Percentiles rank a stretch among this genome's conserved stretches.
Evolutionary conservation across 108 stramenopile genomes (phyloP).

Genomic region (Seminavis robusta): DNA sequence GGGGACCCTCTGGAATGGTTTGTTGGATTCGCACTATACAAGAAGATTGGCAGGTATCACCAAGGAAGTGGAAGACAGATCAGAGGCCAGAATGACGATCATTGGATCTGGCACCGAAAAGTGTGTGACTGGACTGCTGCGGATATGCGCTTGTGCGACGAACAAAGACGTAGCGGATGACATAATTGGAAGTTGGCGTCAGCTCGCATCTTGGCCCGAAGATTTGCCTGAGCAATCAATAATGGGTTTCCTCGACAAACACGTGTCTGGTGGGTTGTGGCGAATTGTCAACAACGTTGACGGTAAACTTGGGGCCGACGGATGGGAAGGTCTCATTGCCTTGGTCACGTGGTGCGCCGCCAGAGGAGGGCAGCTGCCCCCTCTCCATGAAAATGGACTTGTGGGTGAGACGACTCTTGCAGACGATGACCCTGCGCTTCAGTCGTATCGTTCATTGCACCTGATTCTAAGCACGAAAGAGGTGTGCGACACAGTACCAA

Average conservation of each 20-base stretch:
- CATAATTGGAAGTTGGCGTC: slow-evolving; percentile 39
- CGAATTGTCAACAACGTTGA: slow-evolving; percentile 69
- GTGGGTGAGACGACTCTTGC: slow-evolving; percentile 25
- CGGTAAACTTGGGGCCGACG: slow-evolving; percentile 44
- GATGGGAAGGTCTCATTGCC: slow-evolving; percentile 70
- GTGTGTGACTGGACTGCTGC: slow-evolving; percentile 66
- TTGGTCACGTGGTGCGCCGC: slow-evolving; percentile 66
- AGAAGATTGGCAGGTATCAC: slow-evolving; percentile 31
- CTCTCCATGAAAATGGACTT: slow-evolving; percentile 8
- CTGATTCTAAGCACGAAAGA: slow-evolving; percentile 67
- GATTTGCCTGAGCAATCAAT: slow-evolving; percentile 16
- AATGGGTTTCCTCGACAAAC: slow-evolving; percentile 50
- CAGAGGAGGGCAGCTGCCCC: slow-evolving; percentile 39
- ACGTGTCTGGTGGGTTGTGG: slow-evolving; percentile 77
- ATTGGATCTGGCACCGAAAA: slow-evolving; percentile 76
- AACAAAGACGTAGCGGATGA: slow-evolving; percentile 64
- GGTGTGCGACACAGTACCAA: slow-evolving; percentile 52
- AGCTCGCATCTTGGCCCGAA: slow-evolving; percentile 36
- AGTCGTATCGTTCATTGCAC: slow-evolving; percentile 76
- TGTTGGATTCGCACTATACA: slow-evolving; percentile 58
- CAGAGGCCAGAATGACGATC: slow-evolving; percentile 1
- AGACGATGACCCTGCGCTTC: slow-evolving; percentile 77
- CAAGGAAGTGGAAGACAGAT: slow-evolving; percentile 6
- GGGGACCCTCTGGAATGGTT: slow-evolving; percentile 54
- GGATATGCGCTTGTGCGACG: slow-evolving; percentile 51